phyloP scores from a whole-genome alignment of 768 basidiomycete species.

The Leccinum variicolor region DNA sequence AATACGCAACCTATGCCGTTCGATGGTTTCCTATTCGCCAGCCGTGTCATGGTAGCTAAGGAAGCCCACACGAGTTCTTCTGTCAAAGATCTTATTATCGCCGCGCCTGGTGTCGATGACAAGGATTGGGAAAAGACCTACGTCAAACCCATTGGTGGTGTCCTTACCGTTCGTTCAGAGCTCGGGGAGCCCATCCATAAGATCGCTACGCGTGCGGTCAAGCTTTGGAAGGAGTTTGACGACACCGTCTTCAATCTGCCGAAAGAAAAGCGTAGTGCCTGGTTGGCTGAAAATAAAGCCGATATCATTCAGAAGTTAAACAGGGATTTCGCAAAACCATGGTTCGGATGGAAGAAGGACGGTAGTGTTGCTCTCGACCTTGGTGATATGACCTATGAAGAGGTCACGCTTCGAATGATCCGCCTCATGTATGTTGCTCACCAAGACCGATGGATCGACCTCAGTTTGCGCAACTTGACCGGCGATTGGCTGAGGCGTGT shows the following conservation, averaged over 20 bases:
- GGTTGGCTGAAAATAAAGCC: constrained; percentile 83
- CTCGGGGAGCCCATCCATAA: constrained; percentile 99
- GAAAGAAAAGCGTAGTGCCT: constrained; percentile 89
- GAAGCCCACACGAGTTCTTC: constrained; percentile 94
- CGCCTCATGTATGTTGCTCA: constrained; percentile 92
- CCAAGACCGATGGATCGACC: constrained; percentile 90
- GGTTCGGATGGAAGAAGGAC: constrained; percentile 98
- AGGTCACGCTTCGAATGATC: constrained; percentile 87
- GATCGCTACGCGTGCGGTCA: constrained; percentile 94
- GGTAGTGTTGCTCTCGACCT: constrained; percentile 80
- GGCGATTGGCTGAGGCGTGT: constrained; percentile 97
- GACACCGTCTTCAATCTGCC: constrained; percentile 93
- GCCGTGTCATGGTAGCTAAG: constrained; percentile 98
- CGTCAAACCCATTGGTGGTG: constrained; percentile 88
- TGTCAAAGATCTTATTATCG: constrained; percentile 96
- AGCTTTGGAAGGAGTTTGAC: constrained; percentile 99
- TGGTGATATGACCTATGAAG: constrained; percentile 98
- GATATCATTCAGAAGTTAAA: constrained; percentile 92
- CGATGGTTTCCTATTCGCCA: constrained; percentile 95
- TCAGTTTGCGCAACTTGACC: constrained; percentile 86
- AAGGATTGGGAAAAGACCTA: constrained; percentile 94
- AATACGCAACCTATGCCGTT: constrained; percentile 95
- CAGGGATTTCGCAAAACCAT: constrained; percentile 92
- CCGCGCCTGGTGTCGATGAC: constrained; percentile 89
- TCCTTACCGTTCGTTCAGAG: constrained; percentile 96